Evolutionary conservation across 73 alveolate genomes (phyloP).

Genomic region (Stentor roeselii): DNA sequence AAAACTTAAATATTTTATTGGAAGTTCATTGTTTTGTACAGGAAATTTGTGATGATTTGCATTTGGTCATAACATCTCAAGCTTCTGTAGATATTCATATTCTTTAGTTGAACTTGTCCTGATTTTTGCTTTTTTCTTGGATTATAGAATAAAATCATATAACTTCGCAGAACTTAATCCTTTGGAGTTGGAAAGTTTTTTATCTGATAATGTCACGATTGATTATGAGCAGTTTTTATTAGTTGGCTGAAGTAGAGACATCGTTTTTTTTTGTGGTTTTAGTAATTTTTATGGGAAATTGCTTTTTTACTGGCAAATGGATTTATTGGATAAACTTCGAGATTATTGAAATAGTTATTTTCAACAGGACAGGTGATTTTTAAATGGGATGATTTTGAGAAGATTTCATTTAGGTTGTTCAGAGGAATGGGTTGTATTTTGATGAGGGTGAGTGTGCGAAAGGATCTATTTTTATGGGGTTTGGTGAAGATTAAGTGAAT

Average conservation of each 20-base stretch:
- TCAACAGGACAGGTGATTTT: too few relatives aligned
- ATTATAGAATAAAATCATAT: neutral
- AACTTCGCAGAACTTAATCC: neutral
- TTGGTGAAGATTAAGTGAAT: too few relatives aligned
- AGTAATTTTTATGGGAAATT: neutral
- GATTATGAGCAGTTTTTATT: conserved; percentile 52
- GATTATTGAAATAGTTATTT: too few relatives aligned
- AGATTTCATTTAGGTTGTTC: too few relatives aligned
- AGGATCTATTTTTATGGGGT: too few relatives aligned
- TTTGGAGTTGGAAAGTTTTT: neutral
- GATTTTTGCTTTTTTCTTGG: neutral
- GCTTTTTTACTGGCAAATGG: neutral
- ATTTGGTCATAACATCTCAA: conserved; percentile 34
- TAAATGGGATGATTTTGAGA: too few relatives aligned
- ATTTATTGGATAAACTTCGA: neutral
- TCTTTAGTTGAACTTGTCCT: neutral
- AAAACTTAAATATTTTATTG: conserved; percentile 46
- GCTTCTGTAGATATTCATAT: neutral
- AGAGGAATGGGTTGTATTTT: too few relatives aligned
- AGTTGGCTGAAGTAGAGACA: neutral
- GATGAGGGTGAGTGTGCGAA: too few relatives aligned
- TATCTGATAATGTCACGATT: conserved; percentile 40
- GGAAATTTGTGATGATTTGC: conserved; percentile 41
- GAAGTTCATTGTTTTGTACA: conserved; percentile 60
- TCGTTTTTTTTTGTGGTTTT: neutral